Conservation (phyloP, 306 rosid species). For the Glycine tomentella region DNA sequence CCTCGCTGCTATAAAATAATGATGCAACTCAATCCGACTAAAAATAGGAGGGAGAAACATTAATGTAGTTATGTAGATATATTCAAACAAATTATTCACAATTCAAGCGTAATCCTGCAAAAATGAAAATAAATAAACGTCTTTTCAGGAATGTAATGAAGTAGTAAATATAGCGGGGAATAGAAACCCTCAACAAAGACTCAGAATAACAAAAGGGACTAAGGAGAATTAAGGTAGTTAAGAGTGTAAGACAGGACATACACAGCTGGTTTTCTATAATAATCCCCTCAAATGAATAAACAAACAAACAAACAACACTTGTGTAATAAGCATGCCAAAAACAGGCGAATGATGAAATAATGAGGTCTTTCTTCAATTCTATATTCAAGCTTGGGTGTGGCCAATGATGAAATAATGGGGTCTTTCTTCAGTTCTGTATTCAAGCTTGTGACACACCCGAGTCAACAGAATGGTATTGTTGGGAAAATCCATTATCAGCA, state of each 20-base stretch:
- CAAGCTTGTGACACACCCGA: constrained; percentile 36
- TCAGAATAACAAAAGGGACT: constrained; percentile 9
- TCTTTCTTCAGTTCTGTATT: constrained; percentile 46
- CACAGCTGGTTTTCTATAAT: constrained; percentile 39
- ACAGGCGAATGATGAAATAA: constrained; percentile 49
- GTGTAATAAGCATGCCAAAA: constrained; percentile 47
- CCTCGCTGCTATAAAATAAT: neutral
- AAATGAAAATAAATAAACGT: constrained; percentile 34
- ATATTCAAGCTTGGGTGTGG: constrained; percentile 37
- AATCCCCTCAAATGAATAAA: constrained; percentile 54
- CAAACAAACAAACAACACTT: constrained; percentile 52
- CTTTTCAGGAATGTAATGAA: constrained; percentile 37
- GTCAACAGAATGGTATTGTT: constrained; percentile 44
- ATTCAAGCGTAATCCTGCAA: constrained; percentile 50
- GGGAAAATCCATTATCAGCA: constrained; percentile 55
- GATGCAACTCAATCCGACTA: neutral
- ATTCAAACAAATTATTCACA: constrained; percentile 52
- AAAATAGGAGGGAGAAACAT: neutral
- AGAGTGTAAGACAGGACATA: constrained; percentile 29
- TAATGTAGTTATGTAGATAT: neutral
- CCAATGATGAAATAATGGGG: constrained; percentile 47
- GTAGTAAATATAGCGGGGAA: constrained; percentile 28
- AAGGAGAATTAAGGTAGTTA: neutral
- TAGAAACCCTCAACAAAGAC: constrained; percentile 25
- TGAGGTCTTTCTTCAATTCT: constrained; percentile 53